Percentiles rank a stretch among this genome's conserved stretches.
Conservation (phyloP, 164 flowering plant genomes). For the Chimonanthus salicifolius region DNA sequence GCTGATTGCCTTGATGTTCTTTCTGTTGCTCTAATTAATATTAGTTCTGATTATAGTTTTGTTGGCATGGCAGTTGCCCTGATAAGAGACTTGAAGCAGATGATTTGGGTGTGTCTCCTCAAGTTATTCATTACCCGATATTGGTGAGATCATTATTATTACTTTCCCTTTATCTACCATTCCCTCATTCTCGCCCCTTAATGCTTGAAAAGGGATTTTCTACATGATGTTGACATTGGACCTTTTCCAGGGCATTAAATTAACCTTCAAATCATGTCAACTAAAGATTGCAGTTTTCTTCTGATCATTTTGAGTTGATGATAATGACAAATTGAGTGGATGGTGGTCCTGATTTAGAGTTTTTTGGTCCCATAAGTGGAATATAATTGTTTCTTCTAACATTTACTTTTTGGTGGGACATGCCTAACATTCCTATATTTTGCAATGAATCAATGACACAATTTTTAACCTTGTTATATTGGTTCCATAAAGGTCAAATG, state of each 20-base stretch:
- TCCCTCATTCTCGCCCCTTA: neutral
- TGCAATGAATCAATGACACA: too few species aligned
- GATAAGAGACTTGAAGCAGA: conserved; percentile 24
- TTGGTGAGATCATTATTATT: conserved; percentile 21
- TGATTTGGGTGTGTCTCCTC: conserved; percentile 12
- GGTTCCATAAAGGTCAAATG: too few species aligned
- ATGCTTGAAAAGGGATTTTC: neutral
- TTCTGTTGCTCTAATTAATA: too few species aligned
- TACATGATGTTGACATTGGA: neutral
- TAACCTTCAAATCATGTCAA: neutral
- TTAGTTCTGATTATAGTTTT: conserved; percentile 5
- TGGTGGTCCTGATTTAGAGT: neutral
- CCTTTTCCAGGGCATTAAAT: neutral
- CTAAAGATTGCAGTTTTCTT: neutral
- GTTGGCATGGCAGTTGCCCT: conserved; percentile 33
- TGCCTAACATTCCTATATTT: too few species aligned
- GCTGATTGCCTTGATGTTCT: neutral
- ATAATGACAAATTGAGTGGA: neutral
- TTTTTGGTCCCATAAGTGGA: neutral
- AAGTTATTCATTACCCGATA: conserved; percentile 18
- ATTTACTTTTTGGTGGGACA: neutral
- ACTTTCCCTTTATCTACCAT: neutral
- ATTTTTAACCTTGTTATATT: too few species aligned
- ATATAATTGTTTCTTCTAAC: neutral
- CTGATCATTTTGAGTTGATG: neutral